Percentiles rank a stretch among this genome's conserved stretches.
Evolutionary conservation across 208 protist species (phyloP).

Genomic region (Leishmania arabica): DNA sequence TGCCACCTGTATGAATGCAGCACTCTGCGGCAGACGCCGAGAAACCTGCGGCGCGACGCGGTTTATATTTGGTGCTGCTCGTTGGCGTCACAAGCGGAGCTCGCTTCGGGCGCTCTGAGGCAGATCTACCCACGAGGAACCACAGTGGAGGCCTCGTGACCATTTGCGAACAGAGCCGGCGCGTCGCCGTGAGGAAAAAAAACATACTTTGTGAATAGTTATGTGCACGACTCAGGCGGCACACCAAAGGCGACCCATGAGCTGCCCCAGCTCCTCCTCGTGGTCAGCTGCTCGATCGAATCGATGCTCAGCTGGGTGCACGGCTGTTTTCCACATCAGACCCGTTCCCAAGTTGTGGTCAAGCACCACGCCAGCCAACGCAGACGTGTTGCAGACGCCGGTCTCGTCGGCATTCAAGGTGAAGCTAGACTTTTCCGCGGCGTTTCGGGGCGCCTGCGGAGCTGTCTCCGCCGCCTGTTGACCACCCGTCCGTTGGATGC

Average conservation of each 20-base stretch:
- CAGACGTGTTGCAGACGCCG: background rate
- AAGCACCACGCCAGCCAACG: background rate
- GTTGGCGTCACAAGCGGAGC: background rate
- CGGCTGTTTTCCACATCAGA: background rate
- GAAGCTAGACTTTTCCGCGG: background rate
- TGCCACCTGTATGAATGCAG: background rate
- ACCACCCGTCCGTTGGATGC: constrained; percentile 1
- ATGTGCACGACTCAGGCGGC: background rate
- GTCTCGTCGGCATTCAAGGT: background rate
- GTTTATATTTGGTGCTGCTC: background rate
- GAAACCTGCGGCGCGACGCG: background rate
- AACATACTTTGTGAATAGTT: background rate
- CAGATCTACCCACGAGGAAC: too few species aligned
- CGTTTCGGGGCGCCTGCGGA: background rate
- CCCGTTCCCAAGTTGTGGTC: background rate
- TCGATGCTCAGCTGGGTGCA: background rate
- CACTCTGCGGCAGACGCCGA: background rate
- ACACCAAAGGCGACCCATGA: background rate
- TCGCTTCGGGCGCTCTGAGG: background rate
- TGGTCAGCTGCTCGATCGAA: background rate
- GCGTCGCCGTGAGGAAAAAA: background rate
- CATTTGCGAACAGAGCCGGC: background rate
- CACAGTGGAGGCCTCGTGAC: background rate
- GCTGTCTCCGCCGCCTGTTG: background rate
- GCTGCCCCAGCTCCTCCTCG: background rate